Percentiles rank a stretch among this genome's conserved stretches.
phyloP scores from a whole-genome alignment of 352 stramenopile species.

The Achlya hypogyna region DNA sequence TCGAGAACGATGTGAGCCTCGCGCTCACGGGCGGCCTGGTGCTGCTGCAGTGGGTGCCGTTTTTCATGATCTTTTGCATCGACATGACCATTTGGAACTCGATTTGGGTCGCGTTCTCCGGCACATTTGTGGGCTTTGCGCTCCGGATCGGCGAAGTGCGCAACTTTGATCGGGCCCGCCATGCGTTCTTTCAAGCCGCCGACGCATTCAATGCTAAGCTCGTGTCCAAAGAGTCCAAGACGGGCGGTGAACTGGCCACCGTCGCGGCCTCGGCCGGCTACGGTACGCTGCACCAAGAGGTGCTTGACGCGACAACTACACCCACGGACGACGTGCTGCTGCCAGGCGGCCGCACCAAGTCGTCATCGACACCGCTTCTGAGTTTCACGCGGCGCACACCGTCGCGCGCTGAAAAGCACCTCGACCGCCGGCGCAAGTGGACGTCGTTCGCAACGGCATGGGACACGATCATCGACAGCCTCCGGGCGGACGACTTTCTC shows the following conservation, averaged over 20 bases:
- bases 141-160: slow-evolving; percentile 95
- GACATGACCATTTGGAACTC: slow-evolving; percentile 98
- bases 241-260: slow-evolving; percentile 39
- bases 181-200: slow-evolving; percentile 77
- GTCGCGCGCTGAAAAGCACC: slow-evolving; percentile 67
- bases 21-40: slow-evolving; percentile 87
- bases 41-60: slow-evolving; percentile 92
- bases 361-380: slow-evolving; percentile 43
- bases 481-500: slow-evolving; percentile 89
- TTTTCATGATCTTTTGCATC: slow-evolving; percentile 97
- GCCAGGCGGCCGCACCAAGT: background rate
- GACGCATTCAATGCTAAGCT: slow-evolving; percentile 83
- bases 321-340: background rate
- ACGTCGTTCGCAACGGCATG: slow-evolving; percentile 96
- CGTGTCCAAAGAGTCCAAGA: slow-evolving; percentile 69
- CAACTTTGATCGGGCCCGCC: slow-evolving; percentile 82
- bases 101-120: slow-evolving; percentile 95
- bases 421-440: slow-evolving; percentile 96
- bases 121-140: slow-evolving; percentile 94
- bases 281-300: background rate
- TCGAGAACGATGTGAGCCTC: slow-evolving; percentile 79
- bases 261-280: background rate
- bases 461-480: slow-evolving; percentile 96
- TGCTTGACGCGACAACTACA: background rate
- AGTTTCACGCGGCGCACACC: slow-evolving; percentile 83